These are phyloP conservation scores for Sclerotinia glacialis DNA, from an alignment of 2,329 filamentous ascomycete species.

Conservation along the genomic window DNA sequence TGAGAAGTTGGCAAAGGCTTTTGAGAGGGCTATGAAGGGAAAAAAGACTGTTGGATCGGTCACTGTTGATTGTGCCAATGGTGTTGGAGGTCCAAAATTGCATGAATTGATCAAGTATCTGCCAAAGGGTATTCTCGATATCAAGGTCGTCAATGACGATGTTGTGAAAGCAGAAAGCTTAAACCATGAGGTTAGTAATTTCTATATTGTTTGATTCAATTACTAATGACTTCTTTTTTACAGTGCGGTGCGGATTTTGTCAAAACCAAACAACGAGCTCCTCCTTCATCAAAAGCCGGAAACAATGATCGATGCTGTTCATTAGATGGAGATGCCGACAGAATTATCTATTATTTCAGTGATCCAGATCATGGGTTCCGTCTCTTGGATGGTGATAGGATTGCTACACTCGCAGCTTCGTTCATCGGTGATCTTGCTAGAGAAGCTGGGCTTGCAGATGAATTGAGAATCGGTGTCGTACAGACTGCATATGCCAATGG, in stretches of 20 bases:
- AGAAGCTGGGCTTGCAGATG: conserved; percentile 72
- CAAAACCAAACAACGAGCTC: conserved; percentile 92
- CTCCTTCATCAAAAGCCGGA: conserved; percentile 74
- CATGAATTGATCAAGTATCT: conserved; percentile 81
- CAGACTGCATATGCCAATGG: conserved; percentile 99
- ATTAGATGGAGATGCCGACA: conserved; percentile 91
- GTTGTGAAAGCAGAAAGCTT: conserved; percentile 84
- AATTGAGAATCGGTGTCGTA: conserved; percentile 88
- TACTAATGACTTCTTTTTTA: conserved; percentile 29
- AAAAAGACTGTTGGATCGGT: conserved; percentile 71
- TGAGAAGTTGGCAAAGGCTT: conserved; percentile 82
- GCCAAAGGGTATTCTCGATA: conserved; percentile 68
- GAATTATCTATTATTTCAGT: conserved; percentile 91
- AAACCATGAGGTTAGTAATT: conserved; percentile 71
- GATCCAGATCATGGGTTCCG: conserved; percentile 81
- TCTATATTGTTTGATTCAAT: neutral
- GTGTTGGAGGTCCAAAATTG: conserved; percentile 90
- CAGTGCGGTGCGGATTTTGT: conserved; percentile 94
- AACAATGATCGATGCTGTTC: conserved; percentile 81
- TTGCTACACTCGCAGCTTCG: conserved; percentile 87
- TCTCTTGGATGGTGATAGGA: conserved; percentile 93
- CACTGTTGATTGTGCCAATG: conserved; percentile 93
- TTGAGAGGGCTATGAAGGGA: conserved; percentile 76
- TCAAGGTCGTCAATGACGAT: conserved; percentile 89
- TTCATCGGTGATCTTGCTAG: conserved; percentile 89